Evolutionary conservation across 352 stramenopile species (phyloP).

Genomic region (Pythium aquatile): DNA sequence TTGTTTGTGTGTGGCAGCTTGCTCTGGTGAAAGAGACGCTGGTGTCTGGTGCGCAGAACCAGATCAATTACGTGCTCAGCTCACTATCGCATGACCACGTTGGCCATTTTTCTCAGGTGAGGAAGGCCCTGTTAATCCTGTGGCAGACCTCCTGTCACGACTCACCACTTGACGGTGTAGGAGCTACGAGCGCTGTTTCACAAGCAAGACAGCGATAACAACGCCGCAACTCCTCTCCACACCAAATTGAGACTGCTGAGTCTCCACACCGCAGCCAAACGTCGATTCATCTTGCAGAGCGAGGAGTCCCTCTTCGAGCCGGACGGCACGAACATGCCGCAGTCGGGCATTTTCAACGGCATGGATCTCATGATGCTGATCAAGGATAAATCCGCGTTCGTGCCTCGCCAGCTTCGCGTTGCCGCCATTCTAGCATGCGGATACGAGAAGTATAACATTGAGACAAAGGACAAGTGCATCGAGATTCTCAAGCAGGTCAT

Average conservation of each 20-base stretch:
- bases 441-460: slow-evolving; percentile 67
- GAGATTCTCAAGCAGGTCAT: slow-evolving; percentile 68
- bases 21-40: slow-evolving; percentile 79
- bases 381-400: slow-evolving; percentile 57
- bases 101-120: slow-evolving; percentile 64
- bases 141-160: background rate
- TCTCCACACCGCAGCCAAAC: slow-evolving; percentile 70
- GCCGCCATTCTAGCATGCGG: slow-evolving; percentile 75
- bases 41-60: slow-evolving; percentile 68
- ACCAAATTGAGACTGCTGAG: slow-evolving; percentile 73
- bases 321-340: slow-evolving; percentile 43
- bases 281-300: slow-evolving; percentile 58
- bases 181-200: slow-evolving; percentile 78
- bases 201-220: slow-evolving; percentile 43
- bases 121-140: background rate
- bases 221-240: slow-evolving; percentile 52
- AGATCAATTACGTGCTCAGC: slow-evolving; percentile 86
- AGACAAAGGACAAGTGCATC: slow-evolving; percentile 53
- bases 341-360: slow-evolving; percentile 68
- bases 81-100: slow-evolving; percentile 77
- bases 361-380: slow-evolving; percentile 87
- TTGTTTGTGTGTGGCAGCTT: slow-evolving; percentile 35
- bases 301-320: slow-evolving; percentile 66
- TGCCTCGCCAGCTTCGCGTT: slow-evolving; percentile 62
- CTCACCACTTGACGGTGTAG: slow-evolving; percentile 24